Evolutionary conservation across 2,329 filamentous ascomycete genomes (phyloP), one percentile per base, ranked within the genome.

Genomic region (Lachnellula subtilissima): DNA sequence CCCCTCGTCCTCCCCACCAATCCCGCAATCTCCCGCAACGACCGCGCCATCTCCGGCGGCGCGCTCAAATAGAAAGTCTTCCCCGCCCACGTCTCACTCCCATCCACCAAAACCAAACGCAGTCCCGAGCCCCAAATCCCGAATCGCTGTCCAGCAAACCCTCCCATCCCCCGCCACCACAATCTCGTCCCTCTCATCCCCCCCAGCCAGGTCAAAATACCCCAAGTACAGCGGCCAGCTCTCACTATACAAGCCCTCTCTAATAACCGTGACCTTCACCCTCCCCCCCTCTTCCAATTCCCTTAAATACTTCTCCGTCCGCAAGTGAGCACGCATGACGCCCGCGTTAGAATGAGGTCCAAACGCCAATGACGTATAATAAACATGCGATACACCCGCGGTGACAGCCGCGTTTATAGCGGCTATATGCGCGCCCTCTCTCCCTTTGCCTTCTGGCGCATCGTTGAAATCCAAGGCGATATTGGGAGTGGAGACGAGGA

Each of bases 381-480:
- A 66, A 12, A 72, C 22, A 47, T 73, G 69, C 36, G 70, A 55
- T 5, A 72, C 70, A 0, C 65, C 66, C 2, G 63, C 64, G 12
- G 64, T 61, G 32, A 63, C 56, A 36, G 67, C 67, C 3, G 67
- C 67, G 42, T 71, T 65, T 15, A 63, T 52, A 1, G 54, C 55
- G 0, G 40, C 36, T n/a, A 56, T 53, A 35, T 63, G 59, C 5
- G 52, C 46, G 19, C 35, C 53, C 39, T 58, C 60, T 19, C 60
- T 28, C 1, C 62, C 62, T 3, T 55, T 28, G 8, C 58, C 59
- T 2, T 52, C 40, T 2, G 73, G 72, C 7, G 78, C 72, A 55
- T 76, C 76, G 56, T 73, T 72, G 7, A 75, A 77, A 32, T 77
- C 57, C 43, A 63, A 52, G 9, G 52, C 49, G n/a, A 65, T 66